Base-by-base conservation (phyloP, 441 rosid species). In the Corymbia calophylla region DNA sequence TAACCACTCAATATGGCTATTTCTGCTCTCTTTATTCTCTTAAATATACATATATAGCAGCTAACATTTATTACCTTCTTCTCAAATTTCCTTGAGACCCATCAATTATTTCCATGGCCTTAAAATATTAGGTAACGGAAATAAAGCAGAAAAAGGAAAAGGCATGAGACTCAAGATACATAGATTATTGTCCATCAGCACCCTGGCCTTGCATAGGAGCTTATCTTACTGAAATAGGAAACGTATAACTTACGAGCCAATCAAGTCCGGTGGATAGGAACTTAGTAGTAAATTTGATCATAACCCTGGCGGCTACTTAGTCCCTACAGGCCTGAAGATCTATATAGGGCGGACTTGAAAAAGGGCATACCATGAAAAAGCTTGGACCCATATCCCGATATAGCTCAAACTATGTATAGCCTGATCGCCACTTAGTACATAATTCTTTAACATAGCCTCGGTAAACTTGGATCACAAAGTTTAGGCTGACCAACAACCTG, bases 1-100 rank as follows among this genome's bases (percentile, higher is more conserved):
- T 96, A 92, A 86, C 31, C 18, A 16, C 12, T 53, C 81, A 49
- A 29, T 13, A 44, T 19, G 27, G 25, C 55, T 19, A n/a, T 32
- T 70, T 39, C 53, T 53, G 51, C 89, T 87, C 60, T 27, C 48
- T 13, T 39, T 53, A 48, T 31, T 53, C 81, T 73, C 51, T 49
- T 53, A 0, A 16, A 48, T 51, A n/a, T 25, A 13, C 82, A 55
- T 29, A 44, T 19, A 58, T 58, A 12, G 10, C 44, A 14, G 29
- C 68, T 12, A 7, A 12, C 53, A 23, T 44, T 13, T 12, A 13
- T 77, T 1, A 1, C n/a, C 9, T 23, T 77, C 0, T 44, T 7
- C 23, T 66, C 77, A 66, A 16, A 66, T 66, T 16, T 66, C 77
- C 16, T 66, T 66, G 77, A 66, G 39, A 66, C 6, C 77, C 77